phyloP scores from a whole-genome alignment of 2,329 filamentous ascomycete species.

The Cladosporium oxysporum region DNA sequence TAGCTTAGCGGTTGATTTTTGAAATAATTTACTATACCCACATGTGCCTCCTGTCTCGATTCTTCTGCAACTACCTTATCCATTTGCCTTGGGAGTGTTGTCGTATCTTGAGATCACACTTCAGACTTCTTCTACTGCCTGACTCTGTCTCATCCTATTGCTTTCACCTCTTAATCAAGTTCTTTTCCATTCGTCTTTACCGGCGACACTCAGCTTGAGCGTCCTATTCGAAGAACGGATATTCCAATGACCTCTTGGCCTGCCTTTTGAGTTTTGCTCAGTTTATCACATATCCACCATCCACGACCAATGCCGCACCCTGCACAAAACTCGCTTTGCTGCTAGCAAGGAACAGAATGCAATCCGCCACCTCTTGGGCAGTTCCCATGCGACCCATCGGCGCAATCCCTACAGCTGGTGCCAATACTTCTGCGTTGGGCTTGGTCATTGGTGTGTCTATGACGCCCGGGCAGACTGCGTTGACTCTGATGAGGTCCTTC shows the following conservation, averaged over 20 bases:
- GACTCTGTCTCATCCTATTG: too few species aligned
- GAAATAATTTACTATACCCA: slow-evolving; percentile 20
- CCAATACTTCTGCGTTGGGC: slow-evolving; percentile 37
- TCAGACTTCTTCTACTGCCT: too few species aligned
- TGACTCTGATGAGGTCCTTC: slow-evolving; percentile 29
- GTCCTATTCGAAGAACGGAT: background rate
- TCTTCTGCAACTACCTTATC: too few species aligned
- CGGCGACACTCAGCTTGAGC: too few species aligned
- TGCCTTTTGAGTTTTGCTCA: slow-evolving; percentile 23
- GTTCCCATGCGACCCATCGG: slow-evolving; percentile 48
- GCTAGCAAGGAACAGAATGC: slow-evolving; percentile 48
- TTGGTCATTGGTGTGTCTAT: slow-evolving; percentile 34
- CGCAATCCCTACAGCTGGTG: slow-evolving; percentile 35
- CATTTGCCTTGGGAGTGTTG: too few species aligned
- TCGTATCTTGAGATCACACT: too few species aligned
- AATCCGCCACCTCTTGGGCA: slow-evolving; percentile 51
- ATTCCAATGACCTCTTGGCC: background rate
- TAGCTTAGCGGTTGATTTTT: slow-evolving; percentile 17
- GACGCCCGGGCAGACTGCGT: slow-evolving; percentile 27
- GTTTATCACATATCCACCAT: slow-evolving; percentile 51
- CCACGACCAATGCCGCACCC: slow-evolving; percentile 47
- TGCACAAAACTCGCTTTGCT: slow-evolving; percentile 51
- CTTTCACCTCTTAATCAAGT: too few species aligned
- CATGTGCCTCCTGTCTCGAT: slow-evolving; percentile 28
- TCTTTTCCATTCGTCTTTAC: too few species aligned